Evolutionary conservation across 2,329 filamentous ascomycete genomes (phyloP).

Genomic region (Metarhizium sp.): DNA sequence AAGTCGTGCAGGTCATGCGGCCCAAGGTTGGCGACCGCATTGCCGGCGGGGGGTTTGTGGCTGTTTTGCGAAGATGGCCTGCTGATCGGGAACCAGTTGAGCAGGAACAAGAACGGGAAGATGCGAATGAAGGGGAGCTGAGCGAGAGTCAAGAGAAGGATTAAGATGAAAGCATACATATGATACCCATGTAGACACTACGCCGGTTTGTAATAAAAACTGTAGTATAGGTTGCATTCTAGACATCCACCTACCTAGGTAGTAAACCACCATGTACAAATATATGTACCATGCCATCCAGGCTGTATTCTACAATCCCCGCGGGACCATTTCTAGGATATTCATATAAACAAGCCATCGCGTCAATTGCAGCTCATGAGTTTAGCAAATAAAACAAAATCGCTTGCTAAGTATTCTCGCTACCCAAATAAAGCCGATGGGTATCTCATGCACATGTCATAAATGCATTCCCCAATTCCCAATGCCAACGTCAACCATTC

Average conservation of each 20-base stretch:
- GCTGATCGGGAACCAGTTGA: constrained; percentile 6
- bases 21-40: constrained; percentile 31
- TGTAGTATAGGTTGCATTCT: background rate
- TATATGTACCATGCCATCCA: background rate
- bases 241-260: background rate
- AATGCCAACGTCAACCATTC: background rate
- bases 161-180: background rate
- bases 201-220: background rate
- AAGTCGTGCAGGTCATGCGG: constrained; percentile 29
- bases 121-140: background rate
- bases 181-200: background rate
- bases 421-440: constrained; percentile 7
- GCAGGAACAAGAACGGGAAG: background rate
- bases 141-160: background rate
- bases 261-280: background rate
- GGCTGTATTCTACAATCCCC: no score
- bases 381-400: background rate
- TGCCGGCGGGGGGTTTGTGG: constrained; percentile 31
- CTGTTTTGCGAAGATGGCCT: constrained; percentile 26
- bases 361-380: no score
- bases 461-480: background rate
- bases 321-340: background rate
- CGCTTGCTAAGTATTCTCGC: constrained; percentile 8
- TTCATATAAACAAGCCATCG: background rate
- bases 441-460: constrained; percentile 7